These are phyloP conservation scores for Anacardium occidentale DNA, from an alignment of 345 rosid species.

Conservation along the genomic window DNA sequence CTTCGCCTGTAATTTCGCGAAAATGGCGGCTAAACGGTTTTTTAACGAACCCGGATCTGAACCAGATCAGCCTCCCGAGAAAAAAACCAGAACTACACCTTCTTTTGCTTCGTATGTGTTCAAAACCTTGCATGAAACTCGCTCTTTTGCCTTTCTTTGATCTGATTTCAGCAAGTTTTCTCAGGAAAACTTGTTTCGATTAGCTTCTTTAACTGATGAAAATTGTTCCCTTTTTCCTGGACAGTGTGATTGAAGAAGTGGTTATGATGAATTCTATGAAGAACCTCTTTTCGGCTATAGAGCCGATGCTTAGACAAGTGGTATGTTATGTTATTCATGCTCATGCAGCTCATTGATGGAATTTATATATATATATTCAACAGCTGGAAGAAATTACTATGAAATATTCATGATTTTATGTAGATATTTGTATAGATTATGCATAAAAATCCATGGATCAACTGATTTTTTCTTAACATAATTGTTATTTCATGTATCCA, in stretches of 20 bases:
- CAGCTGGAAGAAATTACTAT: not conserved
- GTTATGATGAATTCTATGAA: conserved; percentile 45
- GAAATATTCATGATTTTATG: too few relatives aligned
- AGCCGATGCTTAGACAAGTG: conserved; percentile 80
- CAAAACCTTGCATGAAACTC: not conserved
- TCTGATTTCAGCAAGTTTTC: not conserved
- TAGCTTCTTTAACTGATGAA: not conserved
- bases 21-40: conserved; percentile 70
- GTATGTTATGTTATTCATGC: conserved; percentile 34
- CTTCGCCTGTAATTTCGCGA: not conserved
- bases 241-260: conserved; percentile 62
- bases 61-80: conserved; percentile 46
- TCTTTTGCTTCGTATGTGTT: conserved; percentile 70
- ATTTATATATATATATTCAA: too few relatives aligned
- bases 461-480: too few relatives aligned
- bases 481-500: too few relatives aligned
- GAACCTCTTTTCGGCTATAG: conserved; percentile 53
- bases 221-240: not conserved
- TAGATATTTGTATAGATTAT: too few relatives aligned
- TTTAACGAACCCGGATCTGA: conserved; percentile 40
- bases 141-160: not conserved
- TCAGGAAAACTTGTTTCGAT: not conserved
- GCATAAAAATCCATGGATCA: too few relatives aligned
- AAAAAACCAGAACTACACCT: conserved; percentile 50
- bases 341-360: too few relatives aligned